Evolutionary conservation across 176 grass and related monocot species (phyloP).

Genomic region (Carex parvula): DNA sequence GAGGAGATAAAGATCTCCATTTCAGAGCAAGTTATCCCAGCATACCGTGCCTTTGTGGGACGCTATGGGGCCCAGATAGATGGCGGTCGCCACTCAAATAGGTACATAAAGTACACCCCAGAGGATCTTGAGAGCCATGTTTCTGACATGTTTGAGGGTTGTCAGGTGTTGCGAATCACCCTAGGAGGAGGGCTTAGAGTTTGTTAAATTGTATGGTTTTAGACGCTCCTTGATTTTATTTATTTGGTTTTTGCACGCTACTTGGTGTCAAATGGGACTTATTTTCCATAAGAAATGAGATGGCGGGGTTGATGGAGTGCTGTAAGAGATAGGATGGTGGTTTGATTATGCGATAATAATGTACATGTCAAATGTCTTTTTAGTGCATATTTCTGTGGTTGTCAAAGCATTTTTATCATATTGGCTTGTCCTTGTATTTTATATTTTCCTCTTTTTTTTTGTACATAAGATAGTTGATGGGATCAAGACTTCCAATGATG

Average conservation of each 20-base stretch:
- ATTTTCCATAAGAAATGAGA: neutral
- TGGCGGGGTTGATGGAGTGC: neutral
- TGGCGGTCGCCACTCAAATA: constrained; percentile 57
- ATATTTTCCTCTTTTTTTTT: constrained; percentile 1
- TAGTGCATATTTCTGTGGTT: constrained; percentile 9
- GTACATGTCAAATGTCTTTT: neutral
- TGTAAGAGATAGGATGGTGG: neutral
- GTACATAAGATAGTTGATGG: constrained; percentile 7
- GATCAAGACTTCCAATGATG: neutral
- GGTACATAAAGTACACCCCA: constrained; percentile 71
- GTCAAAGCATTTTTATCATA: neutral
- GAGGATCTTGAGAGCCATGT: constrained; percentile 88
- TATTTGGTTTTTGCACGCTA: neutral
- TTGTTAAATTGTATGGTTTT: neutral
- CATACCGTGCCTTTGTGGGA: constrained; percentile 90
- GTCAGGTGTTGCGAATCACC: constrained; percentile 52
- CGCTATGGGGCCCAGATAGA: constrained; percentile 73
- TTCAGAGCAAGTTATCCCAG: constrained; percentile 89
- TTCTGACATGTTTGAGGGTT: constrained; percentile 78
- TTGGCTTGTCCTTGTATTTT: constrained; percentile 1
- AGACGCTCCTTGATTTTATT: neutral
- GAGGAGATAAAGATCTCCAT: constrained; percentile 98
- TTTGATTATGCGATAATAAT: neutral
- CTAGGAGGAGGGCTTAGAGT: constrained; percentile 50
- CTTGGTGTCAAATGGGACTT: neutral